These are phyloP conservation scores for Durio zibethinus DNA, from an alignment of 345 rosid genomes.

Conservation along the genomic window DNA sequence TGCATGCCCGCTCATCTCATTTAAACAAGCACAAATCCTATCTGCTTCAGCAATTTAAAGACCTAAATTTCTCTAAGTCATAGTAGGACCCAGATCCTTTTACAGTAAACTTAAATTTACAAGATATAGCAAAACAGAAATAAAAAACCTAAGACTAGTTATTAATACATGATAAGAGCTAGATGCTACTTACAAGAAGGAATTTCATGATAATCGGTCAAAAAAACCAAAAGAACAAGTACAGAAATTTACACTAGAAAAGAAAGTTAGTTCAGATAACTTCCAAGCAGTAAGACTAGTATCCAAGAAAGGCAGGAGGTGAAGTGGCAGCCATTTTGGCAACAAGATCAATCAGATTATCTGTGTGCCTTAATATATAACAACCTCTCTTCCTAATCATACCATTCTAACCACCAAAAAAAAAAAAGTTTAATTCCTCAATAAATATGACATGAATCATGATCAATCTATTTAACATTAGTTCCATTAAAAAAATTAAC, in stretches of 20 bases:
- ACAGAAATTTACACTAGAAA: neutral
- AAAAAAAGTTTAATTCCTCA: neutral
- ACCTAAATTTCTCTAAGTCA: neutral
- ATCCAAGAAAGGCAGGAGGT: neutral
- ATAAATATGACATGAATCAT: neutral
- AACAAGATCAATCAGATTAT: neutral
- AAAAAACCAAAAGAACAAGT: neutral
- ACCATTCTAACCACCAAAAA: neutral
- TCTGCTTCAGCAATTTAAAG: neutral
- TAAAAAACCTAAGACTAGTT: neutral
- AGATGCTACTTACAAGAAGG: neutral
- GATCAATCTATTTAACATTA: slow-evolving; percentile 3
- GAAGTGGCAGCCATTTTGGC: neutral
- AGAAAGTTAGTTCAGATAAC: too few relatives aligned
- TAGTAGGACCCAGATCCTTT: neutral
- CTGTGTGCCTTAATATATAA: neutral
- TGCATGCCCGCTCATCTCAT: neutral
- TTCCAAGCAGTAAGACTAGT: too few relatives aligned
- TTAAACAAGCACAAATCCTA: neutral
- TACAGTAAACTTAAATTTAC: neutral
- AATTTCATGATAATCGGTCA: neutral
- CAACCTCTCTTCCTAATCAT: neutral
- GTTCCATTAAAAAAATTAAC: neutral
- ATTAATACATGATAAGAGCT: neutral
- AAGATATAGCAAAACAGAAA: neutral